Percentiles rank a stretch among this genome's conserved stretches.
phyloP scores from a whole-genome alignment of 805 yeast genomes.

The Metschnikowia noctiluminum region DNA sequence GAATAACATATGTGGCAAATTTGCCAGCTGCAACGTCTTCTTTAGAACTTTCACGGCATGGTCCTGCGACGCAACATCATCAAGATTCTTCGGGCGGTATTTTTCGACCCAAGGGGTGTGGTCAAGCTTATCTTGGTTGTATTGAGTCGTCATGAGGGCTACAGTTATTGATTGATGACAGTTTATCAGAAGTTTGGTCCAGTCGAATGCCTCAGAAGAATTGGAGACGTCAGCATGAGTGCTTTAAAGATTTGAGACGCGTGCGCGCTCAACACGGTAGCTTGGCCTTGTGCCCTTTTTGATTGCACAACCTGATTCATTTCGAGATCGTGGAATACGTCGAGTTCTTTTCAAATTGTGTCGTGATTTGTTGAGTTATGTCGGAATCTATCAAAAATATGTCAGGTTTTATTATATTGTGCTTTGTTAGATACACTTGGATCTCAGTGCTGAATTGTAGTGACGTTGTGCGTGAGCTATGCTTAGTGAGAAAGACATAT shows the following conservation, averaged over 20 bases:
- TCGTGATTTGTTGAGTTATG: no score
- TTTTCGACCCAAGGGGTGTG: constrained; percentile 92
- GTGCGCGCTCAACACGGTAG: not conserved
- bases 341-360: no score
- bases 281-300: no score
- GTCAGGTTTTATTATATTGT: no score
- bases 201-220: not conserved
- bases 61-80: constrained; percentile 89
- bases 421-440: no score
- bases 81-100: constrained; percentile 77
- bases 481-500: no score
- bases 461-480: no score
- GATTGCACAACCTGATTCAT: no score
- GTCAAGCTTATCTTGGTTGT: constrained; percentile 42
- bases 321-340: no score
- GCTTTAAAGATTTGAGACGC: not conserved
- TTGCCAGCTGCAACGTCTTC: constrained; percentile 73
- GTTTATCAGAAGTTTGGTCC: not conserved
- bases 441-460: no score
- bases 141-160: constrained; percentile 16
- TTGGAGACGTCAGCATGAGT: not conserved
- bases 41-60: constrained; percentile 82
- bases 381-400: no score
- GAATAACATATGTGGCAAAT: constrained; percentile 87
- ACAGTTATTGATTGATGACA: not conserved